A percentile compares a stretch with the other conserved stretches of the same genome.
Evolutionary conservation across 805 yeast genomes (phyloP).

Genomic region (Candida tibetensis): DNA sequence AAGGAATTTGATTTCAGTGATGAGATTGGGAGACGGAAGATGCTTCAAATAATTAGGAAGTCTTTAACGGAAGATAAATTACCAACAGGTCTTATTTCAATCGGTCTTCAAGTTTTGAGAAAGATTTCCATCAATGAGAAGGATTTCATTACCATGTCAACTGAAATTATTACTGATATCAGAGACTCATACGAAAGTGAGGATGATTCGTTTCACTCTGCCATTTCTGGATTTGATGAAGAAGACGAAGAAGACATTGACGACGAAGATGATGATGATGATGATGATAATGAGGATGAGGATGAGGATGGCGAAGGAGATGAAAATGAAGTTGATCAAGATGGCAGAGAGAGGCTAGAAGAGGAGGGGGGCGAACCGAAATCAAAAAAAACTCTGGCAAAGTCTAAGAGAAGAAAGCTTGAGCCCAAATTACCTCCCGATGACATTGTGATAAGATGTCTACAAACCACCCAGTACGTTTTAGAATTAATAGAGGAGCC

Average conservation of each 20-base stretch:
- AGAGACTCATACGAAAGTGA: constrained; percentile 61
- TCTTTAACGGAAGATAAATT: constrained; percentile 58
- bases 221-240: constrained; percentile 20
- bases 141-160: constrained; percentile 78
- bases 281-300: constrained; percentile 18
- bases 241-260: constrained; percentile 17
- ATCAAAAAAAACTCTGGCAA: constrained; percentile 26
- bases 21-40: constrained; percentile 81
- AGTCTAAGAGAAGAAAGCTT: constrained; percentile 29
- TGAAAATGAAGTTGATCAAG: constrained; percentile 23
- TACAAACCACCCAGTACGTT: constrained; percentile 65
- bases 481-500: constrained; percentile 66
- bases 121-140: constrained; percentile 73
- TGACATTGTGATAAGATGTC: constrained; percentile 57
- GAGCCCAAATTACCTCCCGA: constrained; percentile 43
- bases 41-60: constrained; percentile 49
- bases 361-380: constrained; percentile 22
- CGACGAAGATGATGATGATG: constrained; percentile 36
- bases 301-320: constrained; percentile 18
- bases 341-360: constrained; percentile 22
- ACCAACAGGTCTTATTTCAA: constrained; percentile 50
- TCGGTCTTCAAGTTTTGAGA: constrained; percentile 62
- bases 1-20: constrained; percentile 81
- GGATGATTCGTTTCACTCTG: constrained; percentile 26
- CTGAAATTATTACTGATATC: constrained; percentile 84